Base-by-base conservation (phyloP, 2,329 filamentous ascomycete species). In the Botrytis porri region DNA sequence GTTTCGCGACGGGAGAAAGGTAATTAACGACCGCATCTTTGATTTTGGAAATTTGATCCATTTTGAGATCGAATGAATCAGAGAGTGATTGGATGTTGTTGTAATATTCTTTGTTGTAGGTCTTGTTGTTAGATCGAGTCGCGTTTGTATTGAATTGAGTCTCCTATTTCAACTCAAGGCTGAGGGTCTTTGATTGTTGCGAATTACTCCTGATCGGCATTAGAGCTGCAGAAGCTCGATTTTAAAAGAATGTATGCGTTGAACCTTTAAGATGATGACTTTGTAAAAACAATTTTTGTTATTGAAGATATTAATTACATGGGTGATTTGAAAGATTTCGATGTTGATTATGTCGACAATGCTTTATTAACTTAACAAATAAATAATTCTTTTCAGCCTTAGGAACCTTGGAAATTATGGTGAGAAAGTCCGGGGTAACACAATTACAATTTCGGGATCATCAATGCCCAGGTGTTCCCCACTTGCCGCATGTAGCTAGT, bases 1-100 rank as follows among this genome's bases (percentile, higher is more conserved):
- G 80, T 63, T 80, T 80, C 22, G 76, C 66, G 16, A 72, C 51
- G 45, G 80, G 80, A 22, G 80, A 80, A 60, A 81, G 71, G 65
- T 76, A 78, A 29, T 74, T 75, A 41, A 78, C 67, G 61, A 81
- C 62, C 22, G 76, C 76, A 67, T 80, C 78, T 70, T 76, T 77
- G 59, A 81, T 67, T 63, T 72, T 76, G 66, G 74, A 72, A n/a
- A 81, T 61, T 35, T 76, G 72, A 64, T 80, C 76, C 79, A 80
- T 80, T 51, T 39, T 74, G 64, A 60, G 39, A 7, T 25, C 25
- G 32, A 37, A n/a, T 65, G 4, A 25, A 22, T 35, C 18, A 4
- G 25, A 54, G 0, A 32, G 0, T 16, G 25, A 41, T 22, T 67
- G 8, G 8, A 32, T 41, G 10, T 6, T 57, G 32, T n/a, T 3